A percentile compares a stretch with the other conserved stretches of the same genome.
These are phyloP conservation scores for Inosperma sp. DNA, from an alignment of 768 basidiomycete species.

Conservation along the genomic window DNA sequence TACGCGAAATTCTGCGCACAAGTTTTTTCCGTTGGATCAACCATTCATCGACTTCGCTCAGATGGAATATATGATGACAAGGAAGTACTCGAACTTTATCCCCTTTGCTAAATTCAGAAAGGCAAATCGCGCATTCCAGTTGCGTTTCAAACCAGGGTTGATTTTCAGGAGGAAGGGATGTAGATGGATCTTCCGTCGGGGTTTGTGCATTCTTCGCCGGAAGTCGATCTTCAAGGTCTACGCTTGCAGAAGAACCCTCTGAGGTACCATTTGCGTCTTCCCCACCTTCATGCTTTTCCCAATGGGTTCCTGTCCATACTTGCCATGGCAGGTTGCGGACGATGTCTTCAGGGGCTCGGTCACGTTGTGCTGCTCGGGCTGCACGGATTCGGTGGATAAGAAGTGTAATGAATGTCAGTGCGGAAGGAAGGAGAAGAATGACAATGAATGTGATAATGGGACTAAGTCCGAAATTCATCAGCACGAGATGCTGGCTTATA, in stretches of 20 bases:
- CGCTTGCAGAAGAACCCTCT: constrained; percentile 23
- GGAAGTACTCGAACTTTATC: constrained; percentile 90
- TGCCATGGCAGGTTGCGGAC: constrained; percentile 78
- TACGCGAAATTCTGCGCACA: constrained; percentile 43
- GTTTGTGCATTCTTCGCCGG: constrained; percentile 16
- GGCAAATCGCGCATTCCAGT: constrained; percentile 89
- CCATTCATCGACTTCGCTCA: constrained; percentile 90
- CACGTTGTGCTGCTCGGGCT: constrained; percentile 74
- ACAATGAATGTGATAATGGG: constrained; percentile 84
- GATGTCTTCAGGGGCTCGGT: constrained; percentile 77
- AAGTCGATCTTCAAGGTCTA: constrained; percentile 38
- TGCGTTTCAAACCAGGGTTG: constrained; percentile 79
- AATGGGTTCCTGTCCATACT: constrained; percentile 75
- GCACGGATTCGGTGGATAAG: constrained; percentile 85
- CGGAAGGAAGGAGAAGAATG: constrained; percentile 85
- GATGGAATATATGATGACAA: constrained; percentile 93
- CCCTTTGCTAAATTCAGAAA: constrained; percentile 80
- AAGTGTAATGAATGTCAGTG: constrained; percentile 84
- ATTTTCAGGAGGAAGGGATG: constrained; percentile 34
- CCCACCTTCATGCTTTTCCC: constrained; percentile 67
- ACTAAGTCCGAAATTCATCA: constrained; percentile 34
- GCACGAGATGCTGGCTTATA: constrained; percentile 11
- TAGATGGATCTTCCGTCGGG: constrained; percentile 33
- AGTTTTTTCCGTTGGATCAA: constrained; percentile 88
- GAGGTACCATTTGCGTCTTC: constrained; percentile 29